Percentiles rank a stretch among this genome's conserved stretches.
These are phyloP conservation scores for Globisporangium nunn DNA, from an alignment of 352 stramenopile species.

Conservation along the genomic window DNA sequence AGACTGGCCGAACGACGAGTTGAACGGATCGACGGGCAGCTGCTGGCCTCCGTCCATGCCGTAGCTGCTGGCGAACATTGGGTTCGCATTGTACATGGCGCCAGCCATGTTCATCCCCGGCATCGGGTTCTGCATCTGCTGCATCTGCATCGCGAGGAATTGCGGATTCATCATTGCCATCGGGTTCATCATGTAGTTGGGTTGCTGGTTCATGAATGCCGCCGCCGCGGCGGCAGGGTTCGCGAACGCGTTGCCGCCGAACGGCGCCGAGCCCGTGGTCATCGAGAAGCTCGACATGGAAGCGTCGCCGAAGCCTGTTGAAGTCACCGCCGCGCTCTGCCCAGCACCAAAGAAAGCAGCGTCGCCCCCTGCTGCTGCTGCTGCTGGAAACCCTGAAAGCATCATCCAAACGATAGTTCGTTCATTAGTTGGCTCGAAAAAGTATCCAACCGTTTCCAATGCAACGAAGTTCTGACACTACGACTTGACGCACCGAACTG, in stretches of 20 bases:
- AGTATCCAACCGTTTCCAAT: no score
- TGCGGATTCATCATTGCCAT: constrained; percentile 51
- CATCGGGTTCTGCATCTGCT: constrained; percentile 33
- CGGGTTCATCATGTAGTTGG: constrained; percentile 41
- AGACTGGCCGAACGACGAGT: constrained; percentile 34
- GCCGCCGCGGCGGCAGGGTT: constrained; percentile 3
- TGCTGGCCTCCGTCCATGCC: constrained; percentile 29
- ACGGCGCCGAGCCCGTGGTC: constrained; percentile 18
- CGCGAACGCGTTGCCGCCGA: constrained; percentile 24
- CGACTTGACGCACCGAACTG: constrained; percentile 6
- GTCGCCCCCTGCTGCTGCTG: not conserved
- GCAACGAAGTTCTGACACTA: not conserved
- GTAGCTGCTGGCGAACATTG: constrained; percentile 20
- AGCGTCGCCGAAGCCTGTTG: constrained; percentile 12
- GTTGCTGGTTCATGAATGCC: constrained; percentile 28
- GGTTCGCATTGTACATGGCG: constrained; percentile 32
- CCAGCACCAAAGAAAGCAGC: constrained; percentile 8
- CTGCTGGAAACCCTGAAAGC: not conserved
- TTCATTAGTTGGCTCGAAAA: no score
- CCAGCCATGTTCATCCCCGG: constrained; percentile 34
- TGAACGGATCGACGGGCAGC: constrained; percentile 60
- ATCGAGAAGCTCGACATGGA: constrained; percentile 16
- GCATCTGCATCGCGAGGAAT: constrained; percentile 51
- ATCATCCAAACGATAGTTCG: no score
- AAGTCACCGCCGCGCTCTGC: constrained; percentile 12